phyloP scores from a whole-genome alignment of 805 yeast genomes.

The Schwanniomyces pseudopolymorphus region DNA sequence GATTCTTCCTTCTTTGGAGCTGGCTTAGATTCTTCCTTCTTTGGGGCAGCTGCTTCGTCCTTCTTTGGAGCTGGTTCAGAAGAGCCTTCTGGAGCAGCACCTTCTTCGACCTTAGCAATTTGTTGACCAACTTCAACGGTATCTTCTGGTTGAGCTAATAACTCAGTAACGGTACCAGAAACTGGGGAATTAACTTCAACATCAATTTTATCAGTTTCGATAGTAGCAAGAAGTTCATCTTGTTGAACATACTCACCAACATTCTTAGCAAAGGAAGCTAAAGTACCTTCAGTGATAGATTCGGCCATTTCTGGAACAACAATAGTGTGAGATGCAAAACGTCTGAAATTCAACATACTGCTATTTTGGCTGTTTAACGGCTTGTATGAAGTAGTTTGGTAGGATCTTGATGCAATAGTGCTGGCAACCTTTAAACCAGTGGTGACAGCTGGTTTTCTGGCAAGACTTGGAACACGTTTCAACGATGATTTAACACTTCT shows the following conservation, averaged over 20 bases:
- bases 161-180: conserved; percentile 83
- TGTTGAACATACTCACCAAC: conserved; percentile 86
- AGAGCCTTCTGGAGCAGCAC: conserved; percentile 63
- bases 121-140: conserved; percentile 97
- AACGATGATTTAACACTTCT: conserved; percentile 29
- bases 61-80: conserved; percentile 33
- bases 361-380: conserved; percentile 5
- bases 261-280: conserved; percentile 61
- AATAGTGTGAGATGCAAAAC: conserved; percentile 50
- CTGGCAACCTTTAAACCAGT: conserved; percentile 11
- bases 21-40: conserved; percentile 26
- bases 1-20: conserved; percentile 26
- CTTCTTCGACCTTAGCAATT: conserved; percentile 80
- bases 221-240: conserved; percentile 93
- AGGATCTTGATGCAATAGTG: conserved; percentile 18
- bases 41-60: conserved; percentile 20
- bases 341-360: conserved; percentile 23
- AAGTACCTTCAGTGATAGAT: conserved; percentile 95
- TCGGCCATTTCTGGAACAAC: conserved; percentile 99
- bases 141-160: conserved; percentile 81
- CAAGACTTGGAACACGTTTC: conserved; percentile 24
- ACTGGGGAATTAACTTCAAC: conserved; percentile 95
- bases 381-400: conserved; percentile 9
- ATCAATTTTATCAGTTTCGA: conserved; percentile 97
- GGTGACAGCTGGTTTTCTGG: conserved; percentile 10